Percentiles rank a stretch among this genome's conserved stretches.
Conservation (phyloP, 805 yeast species). For the Candida qinlingensis region DNA sequence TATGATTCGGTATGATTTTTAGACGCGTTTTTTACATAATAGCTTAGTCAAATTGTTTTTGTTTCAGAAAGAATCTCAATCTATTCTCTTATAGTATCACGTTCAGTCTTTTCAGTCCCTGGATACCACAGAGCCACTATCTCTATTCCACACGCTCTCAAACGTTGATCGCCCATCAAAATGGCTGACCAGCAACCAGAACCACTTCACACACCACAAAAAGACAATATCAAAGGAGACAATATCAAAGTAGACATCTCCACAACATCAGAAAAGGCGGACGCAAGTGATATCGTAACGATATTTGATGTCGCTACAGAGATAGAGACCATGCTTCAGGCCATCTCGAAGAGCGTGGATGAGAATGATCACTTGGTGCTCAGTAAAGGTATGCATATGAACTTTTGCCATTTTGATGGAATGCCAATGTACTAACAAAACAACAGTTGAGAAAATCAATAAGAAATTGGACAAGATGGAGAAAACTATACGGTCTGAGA, state of each 20-base stretch:
- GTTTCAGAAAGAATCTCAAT: too few species aligned
- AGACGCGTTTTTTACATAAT: too few species aligned
- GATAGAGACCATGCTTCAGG: conserved; percentile 22
- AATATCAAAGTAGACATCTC: not conserved
- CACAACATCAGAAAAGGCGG: not conserved
- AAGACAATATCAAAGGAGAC: not conserved
- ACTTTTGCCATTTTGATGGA: too few species aligned
- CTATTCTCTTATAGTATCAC: too few species aligned
- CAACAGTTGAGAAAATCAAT: conserved; percentile 20
- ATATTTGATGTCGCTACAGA: conserved; percentile 30
- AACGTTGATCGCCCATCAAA: not conserved
- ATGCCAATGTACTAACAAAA: conserved; percentile 5
- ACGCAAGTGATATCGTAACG: conserved; percentile 14
- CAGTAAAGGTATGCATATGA: conserved; percentile 11
- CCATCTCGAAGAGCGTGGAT: conserved; percentile 16
- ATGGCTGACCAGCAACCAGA: not conserved
- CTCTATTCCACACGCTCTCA: too few species aligned
- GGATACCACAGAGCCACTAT: too few species aligned
- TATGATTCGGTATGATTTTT: too few species aligned
- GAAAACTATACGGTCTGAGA: conserved; percentile 7
- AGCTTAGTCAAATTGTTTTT: too few species aligned
- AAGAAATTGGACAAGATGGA: conserved; percentile 23
- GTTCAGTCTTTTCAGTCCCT: too few species aligned
- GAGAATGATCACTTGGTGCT: conserved; percentile 18
- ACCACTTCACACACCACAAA: conserved; percentile 3